Base-by-base conservation (phyloP, 495 filamentous ascomycete species). In the Alectoria sarmentosa region DNA sequence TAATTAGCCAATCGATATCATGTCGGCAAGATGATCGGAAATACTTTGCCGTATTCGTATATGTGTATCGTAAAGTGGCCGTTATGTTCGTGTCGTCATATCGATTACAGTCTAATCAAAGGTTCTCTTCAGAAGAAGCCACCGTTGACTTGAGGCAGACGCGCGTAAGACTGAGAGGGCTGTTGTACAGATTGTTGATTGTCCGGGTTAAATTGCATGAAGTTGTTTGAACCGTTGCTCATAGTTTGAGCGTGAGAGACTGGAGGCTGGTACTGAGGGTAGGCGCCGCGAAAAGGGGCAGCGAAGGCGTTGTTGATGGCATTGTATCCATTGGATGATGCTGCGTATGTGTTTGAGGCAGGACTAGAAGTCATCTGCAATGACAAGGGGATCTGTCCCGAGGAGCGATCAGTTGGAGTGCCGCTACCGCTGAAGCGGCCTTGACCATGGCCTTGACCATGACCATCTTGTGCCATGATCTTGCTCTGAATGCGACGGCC, bases 401-500 rank as follows among this genome's bases (percentile, higher is more conserved):
- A 60, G 30, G 69, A 69, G 15, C 64, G 58, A 39, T 71, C 67
- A 54, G 69, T 71, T 4, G 69, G 69, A 58, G 69, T 71, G 36
- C 67, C 67, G 46, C 49, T 64, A 55, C 67, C 66, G 63, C 69
- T 68, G 42, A 68, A 62, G 10, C 70, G 69, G 37, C 66, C 70
- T 28, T 72, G 69, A 34, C 70, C 71, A 26, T 55, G 69, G 44
- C 66, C 69, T 34, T 72, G 69, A 82, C 80, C 3, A 73, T 62
- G 44, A 39, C 69, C 70, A 41, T 82, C 81, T 9, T 73, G 59
- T n/a, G 59, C 69, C 71, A 52, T 82, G 46, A 98, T 89, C 79
- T 97, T 98, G 65, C 86, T 86, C 67, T 88, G 86, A 67, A 97
- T 94, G 60, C 94, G 90, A 65, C 93, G 92, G 36, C 94, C 94